These are phyloP conservation scores for Trichoderma aggressivum DNA, from an alignment of 2,329 filamentous ascomycete genomes.

Conservation along the genomic window DNA sequence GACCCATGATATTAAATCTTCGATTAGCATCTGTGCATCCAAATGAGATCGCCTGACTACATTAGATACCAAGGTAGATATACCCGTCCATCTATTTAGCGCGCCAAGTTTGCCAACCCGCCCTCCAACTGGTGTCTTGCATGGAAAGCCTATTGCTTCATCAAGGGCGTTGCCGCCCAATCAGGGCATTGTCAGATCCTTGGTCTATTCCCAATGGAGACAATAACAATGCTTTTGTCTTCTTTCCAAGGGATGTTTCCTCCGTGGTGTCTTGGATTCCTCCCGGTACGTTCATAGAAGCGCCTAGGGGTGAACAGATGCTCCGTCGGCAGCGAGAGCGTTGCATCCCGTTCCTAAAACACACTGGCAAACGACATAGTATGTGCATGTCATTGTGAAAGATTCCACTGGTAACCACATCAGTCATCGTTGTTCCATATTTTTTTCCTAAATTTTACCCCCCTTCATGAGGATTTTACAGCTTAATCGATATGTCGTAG, in stretches of 20 bases:
- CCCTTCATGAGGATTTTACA: slow-evolving; percentile 39
- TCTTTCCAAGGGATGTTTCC: neutral
- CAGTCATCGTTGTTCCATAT: neutral
- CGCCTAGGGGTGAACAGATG: neutral
- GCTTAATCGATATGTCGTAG: slow-evolving; percentile 66
- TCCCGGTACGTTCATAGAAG: neutral
- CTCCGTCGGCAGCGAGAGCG: neutral
- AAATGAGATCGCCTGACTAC: neutral
- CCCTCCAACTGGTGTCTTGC: neutral
- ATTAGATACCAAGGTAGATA: neutral
- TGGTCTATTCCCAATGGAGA: neutral
- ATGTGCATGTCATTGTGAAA: neutral
- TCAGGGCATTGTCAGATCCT: neutral
- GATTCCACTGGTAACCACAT: neutral
- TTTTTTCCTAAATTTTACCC: too few species aligned
- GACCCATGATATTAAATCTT: slow-evolving; percentile 9
- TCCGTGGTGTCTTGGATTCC: neutral
- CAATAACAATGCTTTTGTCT: neutral
- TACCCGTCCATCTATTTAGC: slow-evolving; percentile 3
- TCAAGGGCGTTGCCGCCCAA: neutral
- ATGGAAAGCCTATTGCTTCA: neutral
- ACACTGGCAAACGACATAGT: neutral
- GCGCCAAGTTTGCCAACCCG: neutral
- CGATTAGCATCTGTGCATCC: neutral
- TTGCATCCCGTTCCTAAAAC: neutral